phyloP scores from a whole-genome alignment of 176 grass and related monocot species.

The Zoysia pacifica region DNA sequence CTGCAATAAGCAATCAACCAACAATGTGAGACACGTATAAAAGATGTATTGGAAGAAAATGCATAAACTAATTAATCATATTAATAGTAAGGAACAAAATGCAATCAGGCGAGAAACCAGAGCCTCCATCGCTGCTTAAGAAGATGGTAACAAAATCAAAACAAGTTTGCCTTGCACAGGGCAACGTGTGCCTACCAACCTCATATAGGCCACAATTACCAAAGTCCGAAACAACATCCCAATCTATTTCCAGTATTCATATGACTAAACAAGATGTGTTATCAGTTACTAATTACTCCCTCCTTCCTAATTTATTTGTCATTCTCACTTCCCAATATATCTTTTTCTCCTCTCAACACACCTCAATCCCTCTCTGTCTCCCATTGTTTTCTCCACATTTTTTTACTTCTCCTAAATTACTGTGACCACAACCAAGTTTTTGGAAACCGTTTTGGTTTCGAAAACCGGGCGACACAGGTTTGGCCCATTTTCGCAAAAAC shows the following conservation, averaged over 20 bases:
- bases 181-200: no score
- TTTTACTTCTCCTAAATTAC: no score
- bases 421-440: no score
- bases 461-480: no score
- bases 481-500: no score
- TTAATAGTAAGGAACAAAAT: neutral
- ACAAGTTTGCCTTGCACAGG: neutral
- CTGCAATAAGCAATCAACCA: slow-evolving; percentile 43
- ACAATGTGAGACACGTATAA: neutral
- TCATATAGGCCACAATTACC: neutral
- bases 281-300: neutral
- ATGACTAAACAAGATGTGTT: neutral
- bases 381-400: no score
- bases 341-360: no score
- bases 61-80: neutral
- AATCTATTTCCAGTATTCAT: neutral
- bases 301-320: no score
- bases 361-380: no score
- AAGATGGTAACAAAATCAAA: neutral
- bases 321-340: no score
- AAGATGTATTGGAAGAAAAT: neutral
- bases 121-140: neutral
- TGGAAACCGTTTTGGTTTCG: no score
- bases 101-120: neutral
- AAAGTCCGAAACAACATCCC: neutral